These are phyloP conservation scores for Trypanosoma scelopori DNA, from an alignment of 208 protist species.

Conservation along the genomic window DNA sequence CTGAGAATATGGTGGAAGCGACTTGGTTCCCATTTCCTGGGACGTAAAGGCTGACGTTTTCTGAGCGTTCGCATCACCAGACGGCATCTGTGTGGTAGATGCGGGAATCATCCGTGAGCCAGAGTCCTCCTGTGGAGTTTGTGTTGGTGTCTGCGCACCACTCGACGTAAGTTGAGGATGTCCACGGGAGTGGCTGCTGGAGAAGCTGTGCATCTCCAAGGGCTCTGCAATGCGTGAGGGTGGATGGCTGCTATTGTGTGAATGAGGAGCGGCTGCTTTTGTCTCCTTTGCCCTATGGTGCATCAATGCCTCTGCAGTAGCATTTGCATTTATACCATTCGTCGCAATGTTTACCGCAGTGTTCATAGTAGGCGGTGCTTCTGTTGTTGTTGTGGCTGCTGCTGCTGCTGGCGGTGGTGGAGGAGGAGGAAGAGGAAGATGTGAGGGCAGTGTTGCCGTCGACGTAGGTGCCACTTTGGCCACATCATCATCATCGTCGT, in stretches of 20 bases:
- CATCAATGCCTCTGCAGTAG: neutral
- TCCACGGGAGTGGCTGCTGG: constrained; percentile 7
- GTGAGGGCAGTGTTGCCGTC: no score
- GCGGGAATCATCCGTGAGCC: neutral
- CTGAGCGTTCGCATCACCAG: neutral
- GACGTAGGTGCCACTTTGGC: neutral
- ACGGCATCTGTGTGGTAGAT: neutral
- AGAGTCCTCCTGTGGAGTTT: neutral
- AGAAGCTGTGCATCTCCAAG: constrained; percentile 6
- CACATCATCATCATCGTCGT: constrained; percentile 18
- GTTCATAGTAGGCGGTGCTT: neutral
- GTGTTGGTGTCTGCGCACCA: constrained; percentile 3
- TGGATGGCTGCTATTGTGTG: neutral
- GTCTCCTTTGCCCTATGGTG: neutral
- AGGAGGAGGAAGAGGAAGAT: neutral
- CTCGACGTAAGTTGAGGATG: constrained; percentile 7
- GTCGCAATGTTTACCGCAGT: neutral
- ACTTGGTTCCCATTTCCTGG: neutral
- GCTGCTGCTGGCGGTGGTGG: neutral
- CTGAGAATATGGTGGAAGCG: constrained; percentile 8
- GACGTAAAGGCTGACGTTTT: neutral
- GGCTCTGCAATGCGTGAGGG: neutral
- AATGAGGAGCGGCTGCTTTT: neutral
- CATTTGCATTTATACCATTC: neutral
- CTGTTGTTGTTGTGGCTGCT: neutral